These are phyloP conservation scores for Boechera stricta DNA, from an alignment of 345 rosid genomes.

Conservation along the genomic window DNA sequence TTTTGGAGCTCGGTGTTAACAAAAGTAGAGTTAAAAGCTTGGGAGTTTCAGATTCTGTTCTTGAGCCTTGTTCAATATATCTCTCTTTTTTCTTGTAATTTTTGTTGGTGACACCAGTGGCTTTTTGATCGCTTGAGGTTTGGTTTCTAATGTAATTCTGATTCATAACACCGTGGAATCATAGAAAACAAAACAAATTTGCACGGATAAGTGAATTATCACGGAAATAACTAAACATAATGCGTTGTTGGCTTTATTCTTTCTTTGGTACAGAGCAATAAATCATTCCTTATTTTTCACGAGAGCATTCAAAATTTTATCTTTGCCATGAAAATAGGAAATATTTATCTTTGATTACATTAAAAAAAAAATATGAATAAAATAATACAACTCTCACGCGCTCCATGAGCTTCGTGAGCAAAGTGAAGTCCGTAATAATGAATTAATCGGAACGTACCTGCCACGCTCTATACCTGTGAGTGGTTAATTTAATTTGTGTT, in stretches of 20 bases:
- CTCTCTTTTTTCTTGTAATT: neutral
- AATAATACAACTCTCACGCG: neutral
- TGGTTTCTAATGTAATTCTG: constrained; percentile 17
- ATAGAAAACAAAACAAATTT: constrained; percentile 7
- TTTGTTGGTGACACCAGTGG: constrained; percentile 11
- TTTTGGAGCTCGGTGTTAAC: constrained; percentile 39
- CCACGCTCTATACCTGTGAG: neutral
- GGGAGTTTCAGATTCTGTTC: constrained; percentile 15
- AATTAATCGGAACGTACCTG: neutral
- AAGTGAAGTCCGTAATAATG: neutral
- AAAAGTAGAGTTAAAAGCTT: constrained; percentile 18
- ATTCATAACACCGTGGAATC: constrained; percentile 12
- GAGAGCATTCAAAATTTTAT: too few relatives aligned
- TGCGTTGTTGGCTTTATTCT: neutral
- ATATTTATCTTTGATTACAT: too few relatives aligned
- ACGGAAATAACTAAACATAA: neutral
- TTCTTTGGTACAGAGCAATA: neutral
- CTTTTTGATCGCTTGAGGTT: constrained; percentile 39
- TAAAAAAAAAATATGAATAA: too few relatives aligned
- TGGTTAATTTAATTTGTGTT: neutral
- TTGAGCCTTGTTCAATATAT: neutral
- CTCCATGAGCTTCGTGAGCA: neutral
- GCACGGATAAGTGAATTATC: neutral
- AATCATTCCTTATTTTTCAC: neutral
- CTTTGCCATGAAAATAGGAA: too few relatives aligned